These are phyloP conservation scores for Colletotrichum sp. DNA, from an alignment of 2,329 filamentous ascomycete species.

Conservation along the genomic window DNA sequence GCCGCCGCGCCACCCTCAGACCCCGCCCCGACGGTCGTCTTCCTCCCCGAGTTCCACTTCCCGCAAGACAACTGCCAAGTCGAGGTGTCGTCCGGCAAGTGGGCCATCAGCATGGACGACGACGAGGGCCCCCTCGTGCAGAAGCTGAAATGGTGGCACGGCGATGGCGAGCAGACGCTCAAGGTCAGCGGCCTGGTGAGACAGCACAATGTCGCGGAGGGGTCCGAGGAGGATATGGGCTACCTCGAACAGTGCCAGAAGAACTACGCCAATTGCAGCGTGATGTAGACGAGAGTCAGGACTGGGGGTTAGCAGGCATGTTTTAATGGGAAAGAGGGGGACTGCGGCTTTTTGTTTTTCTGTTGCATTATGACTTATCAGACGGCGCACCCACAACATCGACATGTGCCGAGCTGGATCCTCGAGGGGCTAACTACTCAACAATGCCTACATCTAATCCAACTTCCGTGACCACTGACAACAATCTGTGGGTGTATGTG, in stretches of 20 bases:
- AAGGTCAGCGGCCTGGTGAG: conserved; percentile 77
- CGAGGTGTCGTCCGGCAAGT: conserved; percentile 84
- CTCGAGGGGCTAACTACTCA: not conserved
- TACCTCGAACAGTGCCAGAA: conserved; percentile 75
- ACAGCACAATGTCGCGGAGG: conserved; percentile 60
- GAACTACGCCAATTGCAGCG: conserved; percentile 52
- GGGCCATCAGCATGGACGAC: conserved; percentile 80
- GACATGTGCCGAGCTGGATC: not conserved
- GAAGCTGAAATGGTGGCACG: conserved; percentile 90
- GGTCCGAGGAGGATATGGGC: conserved; percentile 72
- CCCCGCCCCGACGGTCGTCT: conserved; percentile 78
- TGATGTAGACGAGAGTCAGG: conserved; percentile 48
- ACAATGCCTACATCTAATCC: not conserved
- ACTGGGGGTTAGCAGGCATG: not conserved
- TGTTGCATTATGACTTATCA: not conserved
- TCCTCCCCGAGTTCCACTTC: conserved; percentile 92
- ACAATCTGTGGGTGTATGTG: not conserved
- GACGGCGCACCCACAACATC: not conserved
- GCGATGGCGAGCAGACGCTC: conserved; percentile 80
- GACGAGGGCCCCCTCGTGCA: conserved; percentile 74
- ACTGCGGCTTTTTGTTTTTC: not conserved
- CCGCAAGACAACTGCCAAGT: conserved; percentile 75
- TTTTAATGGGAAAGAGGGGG: not conserved
- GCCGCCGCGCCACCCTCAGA: conserved; percentile 58
- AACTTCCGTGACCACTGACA: not conserved